Base-by-base conservation (phyloP, 495 filamentous ascomycete genomes). In the Talaromyces liani region DNA sequence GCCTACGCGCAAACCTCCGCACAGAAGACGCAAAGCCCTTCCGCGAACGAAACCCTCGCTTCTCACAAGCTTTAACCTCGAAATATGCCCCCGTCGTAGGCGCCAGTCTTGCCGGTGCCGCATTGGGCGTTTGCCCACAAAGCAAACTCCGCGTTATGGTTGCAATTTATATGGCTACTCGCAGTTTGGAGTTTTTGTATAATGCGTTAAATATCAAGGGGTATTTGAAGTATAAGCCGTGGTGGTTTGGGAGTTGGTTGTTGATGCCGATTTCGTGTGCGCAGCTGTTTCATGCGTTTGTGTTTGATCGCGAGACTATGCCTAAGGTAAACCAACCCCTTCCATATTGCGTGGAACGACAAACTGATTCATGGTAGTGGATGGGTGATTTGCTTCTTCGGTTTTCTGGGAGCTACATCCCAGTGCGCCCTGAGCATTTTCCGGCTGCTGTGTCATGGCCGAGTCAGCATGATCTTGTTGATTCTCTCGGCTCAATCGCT, bases 211-310 rank as follows among this genome's bases (percentile, higher is more conserved):
- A 97, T 67, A 85, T 88, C 41, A 85, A 89, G 65, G 93, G 93
- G 6, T 89, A 85, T 79, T 80, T 97, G 60, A 86, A 84, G 78
- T 82, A 87, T 49, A 78, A 84, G 65, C 89, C 92, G 6, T 83
- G 83, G 85, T 98, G 94, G 94, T 93, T 92, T 80, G 94, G 93
- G 24, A 96, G 91, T 71, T 98, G 93, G 93, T 79, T 98, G 82
- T 76, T 98, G 68, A 93, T 97, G 82, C 94, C 94, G 0, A 70
- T 95, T n/a, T 87, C 92, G 12, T 91, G 86, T 69, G 94, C 92
- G 34, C 94, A 98, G 76, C 80, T 98, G 59, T 79, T 97, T 60
- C 91, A 97, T 73, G 88, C 93, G 2, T 90, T 92, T 73, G 85
- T 97, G 31, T 98, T 97, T 78, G 93, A 98, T 71, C 83, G 90